Percentiles rank a stretch among this genome's conserved stretches.
Evolutionary conservation across 2,329 filamentous ascomycete genomes (phyloP).

Genomic region (Penicillium italicum): DNA sequence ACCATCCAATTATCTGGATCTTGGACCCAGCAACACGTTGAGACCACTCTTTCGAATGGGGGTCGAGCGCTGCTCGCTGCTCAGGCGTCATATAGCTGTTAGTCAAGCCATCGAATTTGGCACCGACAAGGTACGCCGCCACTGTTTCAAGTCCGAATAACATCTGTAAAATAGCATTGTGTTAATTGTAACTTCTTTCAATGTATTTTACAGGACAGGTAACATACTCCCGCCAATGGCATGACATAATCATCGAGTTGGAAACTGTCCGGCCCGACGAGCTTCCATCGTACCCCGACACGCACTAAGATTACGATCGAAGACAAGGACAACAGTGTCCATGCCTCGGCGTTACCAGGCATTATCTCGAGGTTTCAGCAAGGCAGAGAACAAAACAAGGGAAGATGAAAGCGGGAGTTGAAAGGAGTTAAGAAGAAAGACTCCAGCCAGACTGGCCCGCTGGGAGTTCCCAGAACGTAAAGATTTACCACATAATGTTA

Average conservation of each 20-base stretch:
- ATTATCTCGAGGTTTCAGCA: conserved; percentile 1
- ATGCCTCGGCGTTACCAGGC: conserved; percentile 37
- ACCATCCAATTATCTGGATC: conserved; percentile 53
- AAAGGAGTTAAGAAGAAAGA: neutral
- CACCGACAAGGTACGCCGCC: conserved; percentile 48
- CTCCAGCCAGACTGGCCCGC: neutral
- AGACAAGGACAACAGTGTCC: conserved; percentile 44
- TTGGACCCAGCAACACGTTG: conserved; percentile 50
- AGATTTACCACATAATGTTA: neutral
- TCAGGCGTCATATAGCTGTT: conserved; percentile 55
- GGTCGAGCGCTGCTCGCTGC: conserved; percentile 46
- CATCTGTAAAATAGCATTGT: conserved; percentile 29
- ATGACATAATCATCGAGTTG: conserved; percentile 23
- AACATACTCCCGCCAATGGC: conserved; percentile 19
- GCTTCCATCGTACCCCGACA: conserved; percentile 17
- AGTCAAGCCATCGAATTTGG: conserved; percentile 48
- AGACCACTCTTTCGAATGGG: conserved; percentile 45
- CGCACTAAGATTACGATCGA: conserved; percentile 12
- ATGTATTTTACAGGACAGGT: neutral
- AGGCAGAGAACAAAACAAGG: neutral
- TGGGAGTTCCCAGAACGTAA: neutral
- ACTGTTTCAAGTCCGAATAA: conserved; percentile 49
- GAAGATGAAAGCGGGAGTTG: neutral
- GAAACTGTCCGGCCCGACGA: conserved; percentile 15
- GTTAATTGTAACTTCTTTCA: neutral